Evolutionary conservation across 805 yeast species (phyloP).

Genomic region (Zygotorulaspora sp.): DNA sequence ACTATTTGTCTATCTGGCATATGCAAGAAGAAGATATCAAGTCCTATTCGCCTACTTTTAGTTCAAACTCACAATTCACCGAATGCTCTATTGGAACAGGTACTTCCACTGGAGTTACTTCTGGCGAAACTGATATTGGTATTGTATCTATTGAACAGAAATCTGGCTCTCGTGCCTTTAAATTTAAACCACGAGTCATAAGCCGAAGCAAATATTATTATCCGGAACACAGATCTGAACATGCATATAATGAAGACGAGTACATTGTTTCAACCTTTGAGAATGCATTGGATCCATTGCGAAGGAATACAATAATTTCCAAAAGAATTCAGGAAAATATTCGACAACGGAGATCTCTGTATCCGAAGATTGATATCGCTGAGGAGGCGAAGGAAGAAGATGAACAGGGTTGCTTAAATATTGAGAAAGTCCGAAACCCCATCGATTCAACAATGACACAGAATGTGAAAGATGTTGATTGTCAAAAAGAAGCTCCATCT

Average conservation of each 20-base stretch:
- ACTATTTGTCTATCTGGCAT: slow-evolving; percentile 34
- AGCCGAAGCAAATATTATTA: slow-evolving; percentile 18
- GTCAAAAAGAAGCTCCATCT: not conserved
- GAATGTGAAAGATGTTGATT: not conserved
- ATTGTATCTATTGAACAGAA: not conserved
- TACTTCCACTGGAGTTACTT: slow-evolving; percentile 11
- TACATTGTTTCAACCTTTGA: slow-evolving; percentile 9
- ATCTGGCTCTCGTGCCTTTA: slow-evolving; percentile 11
- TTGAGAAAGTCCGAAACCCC: not conserved
- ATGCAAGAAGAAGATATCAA: slow-evolving; percentile 23
- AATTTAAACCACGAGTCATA: slow-evolving; percentile 29
- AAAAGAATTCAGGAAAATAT: slow-evolving; percentile 19
- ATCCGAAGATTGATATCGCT: slow-evolving; percentile 5
- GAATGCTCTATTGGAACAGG: slow-evolving; percentile 19
- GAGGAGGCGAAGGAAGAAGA: not conserved
- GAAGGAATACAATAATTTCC: slow-evolving; percentile 22
- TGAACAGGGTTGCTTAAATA: not conserved
- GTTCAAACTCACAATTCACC: slow-evolving; percentile 27
- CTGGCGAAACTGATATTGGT: not conserved
- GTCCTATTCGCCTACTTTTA: slow-evolving; percentile 22
- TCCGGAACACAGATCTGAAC: slow-evolving; percentile 9
- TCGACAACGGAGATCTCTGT: slow-evolving; percentile 8
- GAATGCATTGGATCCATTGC: slow-evolving; percentile 22
- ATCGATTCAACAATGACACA: too few species aligned
- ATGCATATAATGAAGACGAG: slow-evolving; percentile 8